Evolutionary conservation across 2,329 filamentous ascomycete genomes (phyloP).

Genomic region (Talaromyces amestolkiae): DNA sequence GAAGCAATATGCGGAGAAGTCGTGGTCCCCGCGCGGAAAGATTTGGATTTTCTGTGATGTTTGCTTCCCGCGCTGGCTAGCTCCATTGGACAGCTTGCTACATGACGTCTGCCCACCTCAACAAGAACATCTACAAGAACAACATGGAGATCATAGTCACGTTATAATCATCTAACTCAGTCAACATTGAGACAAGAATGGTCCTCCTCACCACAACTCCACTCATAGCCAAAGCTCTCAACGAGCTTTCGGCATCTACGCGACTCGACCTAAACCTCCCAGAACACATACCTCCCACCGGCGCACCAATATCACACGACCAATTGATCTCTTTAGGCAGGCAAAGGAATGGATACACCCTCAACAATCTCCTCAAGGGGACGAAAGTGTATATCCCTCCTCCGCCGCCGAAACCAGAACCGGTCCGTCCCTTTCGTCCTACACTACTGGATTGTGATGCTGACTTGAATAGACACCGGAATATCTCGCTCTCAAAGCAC

Average conservation of each 20-base stretch:
- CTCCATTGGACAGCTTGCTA: not conserved
- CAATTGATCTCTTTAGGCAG: constrained; percentile 40
- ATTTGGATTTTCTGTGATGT: not conserved
- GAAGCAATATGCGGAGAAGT: not conserved
- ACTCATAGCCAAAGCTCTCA: constrained; percentile 39
- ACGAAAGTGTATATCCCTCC: constrained; percentile 73
- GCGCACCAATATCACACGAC: constrained; percentile 43
- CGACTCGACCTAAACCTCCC: constrained; percentile 38
- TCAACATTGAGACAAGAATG: constrained; percentile 28
- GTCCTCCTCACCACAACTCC: constrained; percentile 43
- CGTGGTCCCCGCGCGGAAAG: constrained; percentile 8
- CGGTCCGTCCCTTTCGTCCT: constrained; percentile 51
- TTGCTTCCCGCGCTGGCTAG: not conserved
- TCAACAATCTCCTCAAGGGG: constrained; percentile 71
- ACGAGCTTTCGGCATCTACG: constrained; percentile 32
- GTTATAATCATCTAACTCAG: too few relatives aligned
- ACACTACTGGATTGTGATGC: not conserved
- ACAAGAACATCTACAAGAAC: not conserved
- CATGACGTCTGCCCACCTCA: not conserved
- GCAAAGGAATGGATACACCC: constrained; percentile 39
- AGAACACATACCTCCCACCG: constrained; percentile 24
- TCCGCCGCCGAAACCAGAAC: constrained; percentile 73
- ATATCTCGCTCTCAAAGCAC: constrained; percentile 84
- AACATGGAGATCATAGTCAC: too few relatives aligned
- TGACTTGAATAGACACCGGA: constrained; percentile 48